phyloP scores from a whole-genome alignment of 2,329 filamentous ascomycete species.

The Sarocladiaceae sp. region DNA sequence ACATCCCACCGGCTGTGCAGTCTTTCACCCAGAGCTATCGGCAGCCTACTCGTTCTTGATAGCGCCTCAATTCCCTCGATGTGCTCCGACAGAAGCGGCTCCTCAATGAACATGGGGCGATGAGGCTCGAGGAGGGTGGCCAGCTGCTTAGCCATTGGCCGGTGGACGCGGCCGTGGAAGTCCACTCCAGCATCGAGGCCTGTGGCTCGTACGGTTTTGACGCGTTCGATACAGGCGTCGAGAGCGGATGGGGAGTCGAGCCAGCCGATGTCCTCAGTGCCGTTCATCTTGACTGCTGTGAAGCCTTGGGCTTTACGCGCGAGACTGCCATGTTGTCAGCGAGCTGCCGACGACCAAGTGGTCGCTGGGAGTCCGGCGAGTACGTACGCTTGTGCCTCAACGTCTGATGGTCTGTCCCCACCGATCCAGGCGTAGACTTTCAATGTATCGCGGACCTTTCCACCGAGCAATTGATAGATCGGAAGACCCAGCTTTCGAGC shows the following conservation, averaged over 20 bases:
- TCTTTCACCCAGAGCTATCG: conserved; percentile 67
- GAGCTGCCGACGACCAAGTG: neutral
- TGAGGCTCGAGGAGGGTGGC: conserved; percentile 61
- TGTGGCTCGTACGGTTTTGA: conserved; percentile 61
- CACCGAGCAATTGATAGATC: conserved; percentile 67
- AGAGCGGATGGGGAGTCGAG: conserved; percentile 63
- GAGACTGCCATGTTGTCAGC: conserved; percentile 31
- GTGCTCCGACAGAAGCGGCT: conserved; percentile 66
- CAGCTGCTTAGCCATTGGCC: conserved; percentile 75
- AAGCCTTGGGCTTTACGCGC: conserved; percentile 56
- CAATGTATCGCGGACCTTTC: conserved; percentile 63
- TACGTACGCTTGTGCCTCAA: conserved; percentile 54
- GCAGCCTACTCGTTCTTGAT: conserved; percentile 45
- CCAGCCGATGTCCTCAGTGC: conserved; percentile 69
- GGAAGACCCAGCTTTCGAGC: conserved; percentile 52
- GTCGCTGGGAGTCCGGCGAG: neutral
- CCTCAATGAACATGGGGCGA: conserved; percentile 68
- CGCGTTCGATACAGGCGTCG: conserved; percentile 56
- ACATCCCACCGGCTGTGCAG: conserved; percentile 69
- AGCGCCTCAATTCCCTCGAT: conserved; percentile 49
- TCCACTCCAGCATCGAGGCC: conserved; percentile 70
- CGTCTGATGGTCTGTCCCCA: conserved; percentile 62
- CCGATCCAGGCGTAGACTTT: conserved; percentile 77
- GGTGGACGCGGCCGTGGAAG: conserved; percentile 71
- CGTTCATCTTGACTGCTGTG: conserved; percentile 71